A percentile compares a stretch with the other conserved stretches of the same genome.
These are phyloP conservation scores for Forsythia viridissima DNA, from an alignment of 257 asterid genomes.

Conservation along the genomic window DNA sequence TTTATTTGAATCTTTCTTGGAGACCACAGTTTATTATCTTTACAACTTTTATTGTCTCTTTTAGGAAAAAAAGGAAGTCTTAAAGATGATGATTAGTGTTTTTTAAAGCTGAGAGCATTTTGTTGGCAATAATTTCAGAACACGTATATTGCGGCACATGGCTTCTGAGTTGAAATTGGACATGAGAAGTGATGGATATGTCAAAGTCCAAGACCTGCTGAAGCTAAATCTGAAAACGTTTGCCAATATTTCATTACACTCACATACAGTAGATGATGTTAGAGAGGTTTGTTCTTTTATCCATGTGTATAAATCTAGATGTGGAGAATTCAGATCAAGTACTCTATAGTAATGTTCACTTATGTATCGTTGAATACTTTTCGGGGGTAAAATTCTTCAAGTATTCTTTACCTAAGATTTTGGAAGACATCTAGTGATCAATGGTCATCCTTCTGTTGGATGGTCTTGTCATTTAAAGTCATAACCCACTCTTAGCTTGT, in stretches of 20 bases:
- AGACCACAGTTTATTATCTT: no score
- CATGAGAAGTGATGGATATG: constrained; percentile 89
- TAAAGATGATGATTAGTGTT: no score
- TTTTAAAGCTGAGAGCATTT: no score
- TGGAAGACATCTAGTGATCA: background rate
- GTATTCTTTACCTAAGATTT: background rate
- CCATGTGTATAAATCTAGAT: background rate
- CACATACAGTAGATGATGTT: constrained; percentile 74
- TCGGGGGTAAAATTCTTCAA: background rate
- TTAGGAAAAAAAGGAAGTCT: no score
- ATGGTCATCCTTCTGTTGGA: background rate
- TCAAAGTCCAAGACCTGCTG: constrained; percentile 77
- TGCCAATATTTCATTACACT: constrained; percentile 60
- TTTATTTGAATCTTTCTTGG: no score
- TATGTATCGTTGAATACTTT: background rate
- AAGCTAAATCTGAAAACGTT: constrained; percentile 76
- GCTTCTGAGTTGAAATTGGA: constrained; percentile 78
- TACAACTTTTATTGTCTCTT: no score
- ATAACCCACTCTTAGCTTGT: background rate
- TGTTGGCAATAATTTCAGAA: constrained; percentile 42
- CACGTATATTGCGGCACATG: constrained; percentile 87
- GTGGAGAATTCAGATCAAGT: background rate
- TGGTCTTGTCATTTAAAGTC: background rate
- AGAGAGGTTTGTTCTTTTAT: constrained; percentile 60
- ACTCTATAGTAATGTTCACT: background rate